These are phyloP conservation scores for Chlamydomonas sphaeroides DNA, from an alignment of 139 green algal species.

Conservation along the genomic window DNA sequence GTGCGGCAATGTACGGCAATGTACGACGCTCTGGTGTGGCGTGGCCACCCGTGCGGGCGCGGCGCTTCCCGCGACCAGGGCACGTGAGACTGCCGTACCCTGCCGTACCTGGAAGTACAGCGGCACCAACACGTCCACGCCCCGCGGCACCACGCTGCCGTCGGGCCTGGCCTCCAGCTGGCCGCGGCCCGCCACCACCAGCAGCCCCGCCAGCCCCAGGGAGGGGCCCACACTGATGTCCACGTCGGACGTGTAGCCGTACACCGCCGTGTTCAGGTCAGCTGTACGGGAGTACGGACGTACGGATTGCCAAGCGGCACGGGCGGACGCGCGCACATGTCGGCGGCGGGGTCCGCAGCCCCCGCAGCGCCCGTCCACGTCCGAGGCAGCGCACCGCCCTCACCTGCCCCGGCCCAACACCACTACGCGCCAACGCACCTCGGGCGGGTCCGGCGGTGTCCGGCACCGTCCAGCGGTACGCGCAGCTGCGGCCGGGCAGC, in stretches of 20 bases:
- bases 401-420: background rate
- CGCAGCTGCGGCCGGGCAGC: background rate
- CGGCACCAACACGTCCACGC: conserved; percentile 41
- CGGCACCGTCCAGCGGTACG: conserved; percentile 1
- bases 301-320: too few species aligned
- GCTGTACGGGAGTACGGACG: background rate
- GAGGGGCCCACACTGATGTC: background rate
- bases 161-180: background rate
- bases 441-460: conserved; percentile 22
- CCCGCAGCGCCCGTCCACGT: too few species aligned
- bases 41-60: too few species aligned
- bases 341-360: background rate
- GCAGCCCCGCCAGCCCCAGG: conserved; percentile 37
- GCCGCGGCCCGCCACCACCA: conserved; percentile 9
- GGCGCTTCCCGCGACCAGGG: too few species aligned
- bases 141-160: conserved; percentile 4
- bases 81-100: too few species aligned
- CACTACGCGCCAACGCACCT: background rate
- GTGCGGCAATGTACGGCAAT: background rate
- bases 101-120: conserved; percentile 24
- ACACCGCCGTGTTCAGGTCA: background rate
- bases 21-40: too few species aligned
- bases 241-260: conserved; percentile 15
- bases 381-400: background rate
- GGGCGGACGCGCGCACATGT: background rate